Base-by-base conservation (phyloP, 2,329 filamentous ascomycete species). In the Fusarium fujikuroi region DNA sequence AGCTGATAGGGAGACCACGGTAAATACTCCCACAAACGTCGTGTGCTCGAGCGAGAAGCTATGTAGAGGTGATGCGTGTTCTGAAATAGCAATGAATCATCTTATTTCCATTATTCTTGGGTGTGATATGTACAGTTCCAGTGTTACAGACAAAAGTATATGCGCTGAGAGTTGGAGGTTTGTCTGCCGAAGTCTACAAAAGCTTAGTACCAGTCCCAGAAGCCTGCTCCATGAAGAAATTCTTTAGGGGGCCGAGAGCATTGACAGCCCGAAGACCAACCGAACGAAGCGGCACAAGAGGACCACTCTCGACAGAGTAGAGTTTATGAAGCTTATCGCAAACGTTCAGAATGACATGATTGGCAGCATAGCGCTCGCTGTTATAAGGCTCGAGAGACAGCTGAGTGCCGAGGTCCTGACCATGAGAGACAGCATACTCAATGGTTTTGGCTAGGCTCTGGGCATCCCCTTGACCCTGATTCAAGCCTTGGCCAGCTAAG, bases 251-350 rank as follows among this genome's bases (percentile, higher is more conserved):
- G 0, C 89, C 88, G 78, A 97, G 79, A 5, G 89, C 87, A 82
- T 98, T 92, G 69, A 98, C 92, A 12, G 92, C 89, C 70, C 86
- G 89, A 70, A 98, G 82, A 0, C 95, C 95, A 52, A 94, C 79
- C 60, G 93, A 95, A 70, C 95, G 88, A 57, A 95, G 85, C 75
- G 92, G 92, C 23, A 97, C 93, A 39, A 98, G 83, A 2, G 95
- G 95, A 0, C 93, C 93, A 69, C 89, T 91, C 28, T 90, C 91
- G 2, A 94, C 90, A n/a, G 92, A 92, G 82, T 97, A 98, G 47
- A 98, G 84, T 84, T 95, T 97, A 82, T 98, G 95, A 75, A 98
- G 85, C 84, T 98, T 95, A 83, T 98, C 95, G 74, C 91, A 93
- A 50, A 92, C 92, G 63, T 90, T 95, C 60, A 95, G 86, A 81